Base-by-base conservation (phyloP, 176 grass and related monocot species). In the Eleusine indica region DNA sequence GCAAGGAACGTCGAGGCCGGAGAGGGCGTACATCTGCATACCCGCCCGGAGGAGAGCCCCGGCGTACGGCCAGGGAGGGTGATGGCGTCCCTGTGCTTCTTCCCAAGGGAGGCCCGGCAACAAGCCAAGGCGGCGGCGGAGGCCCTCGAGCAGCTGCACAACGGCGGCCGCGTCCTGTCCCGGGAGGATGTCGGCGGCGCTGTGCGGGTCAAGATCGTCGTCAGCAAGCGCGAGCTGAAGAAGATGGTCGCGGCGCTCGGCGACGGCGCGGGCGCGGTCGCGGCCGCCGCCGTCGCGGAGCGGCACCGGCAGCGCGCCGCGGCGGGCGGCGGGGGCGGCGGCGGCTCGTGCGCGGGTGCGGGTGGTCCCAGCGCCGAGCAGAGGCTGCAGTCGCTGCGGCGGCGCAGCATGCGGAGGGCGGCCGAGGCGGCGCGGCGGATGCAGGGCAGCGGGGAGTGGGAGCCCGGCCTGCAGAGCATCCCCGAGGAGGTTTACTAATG, bases 171-270 rank as follows among this genome's bases (percentile, higher is more conserved):
- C 70, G 84, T 96, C 12, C 69, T 90, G 62, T 91, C 89, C 4
- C 65, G 71, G 30, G 94, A 94, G 90, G 92, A 94, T 1, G 80
- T 90, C 0, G 88, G 91, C 39, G 83, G 94, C 62, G 94, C 88
- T 62, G 92, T 94, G 61, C 92, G 92, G 19, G 85, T 97, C 75
- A 97, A 97, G 85, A 90, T 97, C 71, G 90, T 97, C 13, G 84
- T 97, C 69, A 94, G 89, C 89, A 97, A 94, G 88, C 86, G 91
- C 77, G 91, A 97, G 74, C 81, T 97, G 73, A 94, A 91, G 88
- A 83, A 90, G 71, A 97, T 97, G 94, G 94, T 97, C 9, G 71
- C 90, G 1, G 75, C 92, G 1, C 74, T 92, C 32, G 90, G 83
- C 53, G 47, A 74, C 53, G 86, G 70, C 79, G 66, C 21, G 37